A percentile compares a stretch with the other conserved stretches of the same genome.
phyloP scores from a whole-genome alignment of 2,329 filamentous ascomycete species.

The Epichloe typhina region DNA sequence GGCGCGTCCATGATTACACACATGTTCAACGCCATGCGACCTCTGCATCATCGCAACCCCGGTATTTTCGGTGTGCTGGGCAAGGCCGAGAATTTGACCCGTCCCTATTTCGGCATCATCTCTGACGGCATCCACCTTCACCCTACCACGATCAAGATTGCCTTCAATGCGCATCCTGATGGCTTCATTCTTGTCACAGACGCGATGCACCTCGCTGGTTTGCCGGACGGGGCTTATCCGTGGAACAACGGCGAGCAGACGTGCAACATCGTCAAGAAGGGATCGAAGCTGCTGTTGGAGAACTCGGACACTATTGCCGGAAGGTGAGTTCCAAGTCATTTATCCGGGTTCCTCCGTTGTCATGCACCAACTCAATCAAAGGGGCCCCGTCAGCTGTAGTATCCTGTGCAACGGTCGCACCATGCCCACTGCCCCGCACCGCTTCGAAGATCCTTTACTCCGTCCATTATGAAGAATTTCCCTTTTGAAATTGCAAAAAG shows the following conservation, averaged over 20 bases:
- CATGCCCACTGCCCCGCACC: background rate
- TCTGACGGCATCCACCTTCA: conserved; percentile 85
- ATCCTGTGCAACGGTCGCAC: background rate
- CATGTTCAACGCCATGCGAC: conserved; percentile 87
- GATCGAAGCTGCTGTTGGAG: conserved; percentile 60
- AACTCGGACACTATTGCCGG: conserved; percentile 70
- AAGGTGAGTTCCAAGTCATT: conserved; percentile 35
- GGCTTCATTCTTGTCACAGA: conserved; percentile 86
- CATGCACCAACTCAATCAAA: background rate
- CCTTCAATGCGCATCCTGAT: conserved; percentile 71
- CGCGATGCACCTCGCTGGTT: conserved; percentile 75
- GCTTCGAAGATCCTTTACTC: background rate
- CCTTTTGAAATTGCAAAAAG: too few species aligned
- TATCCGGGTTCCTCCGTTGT: background rate
- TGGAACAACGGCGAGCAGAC: conserved; percentile 64
- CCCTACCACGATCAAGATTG: conserved; percentile 77
- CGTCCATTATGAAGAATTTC: too few species aligned
- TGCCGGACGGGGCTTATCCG: conserved; percentile 71
- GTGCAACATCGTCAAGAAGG: conserved; percentile 54
- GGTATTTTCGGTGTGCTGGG: conserved; percentile 81
- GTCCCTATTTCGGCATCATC: conserved; percentile 81
- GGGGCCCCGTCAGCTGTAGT: background rate
- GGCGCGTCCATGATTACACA: conserved; percentile 87
- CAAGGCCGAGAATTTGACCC: conserved; percentile 39
- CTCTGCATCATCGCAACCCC: conserved; percentile 80